Percentiles rank a stretch among this genome's conserved stretches.
Conservation (phyloP, 805 yeast genomes). For the Suhomyces sp. region DNA sequence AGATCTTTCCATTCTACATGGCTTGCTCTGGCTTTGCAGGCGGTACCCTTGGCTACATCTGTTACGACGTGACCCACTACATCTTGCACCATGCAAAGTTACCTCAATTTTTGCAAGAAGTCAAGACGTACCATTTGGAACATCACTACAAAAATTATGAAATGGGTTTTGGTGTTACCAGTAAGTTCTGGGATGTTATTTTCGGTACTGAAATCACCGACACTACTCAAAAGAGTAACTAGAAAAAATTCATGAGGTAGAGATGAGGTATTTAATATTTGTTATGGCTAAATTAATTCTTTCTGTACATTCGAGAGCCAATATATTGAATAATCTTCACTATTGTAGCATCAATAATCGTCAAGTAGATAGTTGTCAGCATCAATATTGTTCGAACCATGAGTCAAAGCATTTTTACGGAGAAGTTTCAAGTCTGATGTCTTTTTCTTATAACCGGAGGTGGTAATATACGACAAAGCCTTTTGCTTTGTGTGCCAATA, state of each 20-base stretch:
- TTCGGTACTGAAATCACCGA: slow-evolving; percentile 75
- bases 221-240: slow-evolving; percentile 43
- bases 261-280: neutral
- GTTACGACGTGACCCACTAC: slow-evolving; percentile 93
- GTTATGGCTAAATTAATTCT: neutral
- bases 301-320: neutral
- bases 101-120: slow-evolving; percentile 70
- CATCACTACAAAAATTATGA: slow-evolving; percentile 98
- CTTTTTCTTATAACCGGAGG: neutral
- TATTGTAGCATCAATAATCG: neutral
- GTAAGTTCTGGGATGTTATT: slow-evolving; percentile 89
- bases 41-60: slow-evolving; percentile 88
- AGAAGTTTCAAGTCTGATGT: neutral
- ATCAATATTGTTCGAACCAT: slow-evolving; percentile 12
- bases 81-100: slow-evolving; percentile 83
- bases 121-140: slow-evolving; percentile 90
- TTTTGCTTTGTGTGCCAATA: neutral
- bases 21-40: slow-evolving; percentile 96
- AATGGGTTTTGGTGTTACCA: slow-evolving; percentile 94
- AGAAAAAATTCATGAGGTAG: slow-evolving; percentile 1
- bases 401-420: slow-evolving; percentile 9
- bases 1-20: slow-evolving; percentile 70
- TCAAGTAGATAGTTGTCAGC: slow-evolving; percentile 12
- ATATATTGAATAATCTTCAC: neutral
- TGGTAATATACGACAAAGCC: too few species aligned